A percentile compares a stretch with the other conserved stretches of the same genome.
phyloP scores from a whole-genome alignment of 768 basidiomycete genomes.

The Lactarius quietus region DNA sequence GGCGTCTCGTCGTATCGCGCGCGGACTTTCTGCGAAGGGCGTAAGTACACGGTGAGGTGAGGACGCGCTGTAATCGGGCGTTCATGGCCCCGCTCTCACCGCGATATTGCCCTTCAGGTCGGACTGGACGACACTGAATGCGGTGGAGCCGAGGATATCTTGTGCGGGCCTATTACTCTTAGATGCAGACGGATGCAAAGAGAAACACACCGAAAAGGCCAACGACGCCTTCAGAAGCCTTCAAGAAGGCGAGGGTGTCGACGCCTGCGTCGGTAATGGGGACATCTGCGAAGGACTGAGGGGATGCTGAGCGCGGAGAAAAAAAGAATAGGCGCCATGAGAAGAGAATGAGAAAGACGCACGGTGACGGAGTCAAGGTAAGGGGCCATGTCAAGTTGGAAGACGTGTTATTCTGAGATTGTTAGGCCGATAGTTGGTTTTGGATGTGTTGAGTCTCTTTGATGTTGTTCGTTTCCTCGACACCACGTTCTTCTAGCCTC shows the following conservation, averaged over 20 bases:
- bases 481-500: neutral
- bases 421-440: conserved; percentile 2
- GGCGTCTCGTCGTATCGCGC: conserved; percentile 70
- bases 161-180: neutral
- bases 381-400: conserved; percentile 54
- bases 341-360: conserved; percentile 24
- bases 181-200: neutral
- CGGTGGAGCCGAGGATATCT: conserved; percentile 85
- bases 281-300: conserved; percentile 91
- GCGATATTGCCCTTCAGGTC: conserved; percentile 91
- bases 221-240: conserved; percentile 85
- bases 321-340: neutral
- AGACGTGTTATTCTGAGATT: conserved; percentile 23
- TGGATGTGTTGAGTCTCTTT: neutral
- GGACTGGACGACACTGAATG: conserved; percentile 77
- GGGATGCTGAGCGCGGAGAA: neutral
- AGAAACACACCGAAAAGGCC: conserved; percentile 75
- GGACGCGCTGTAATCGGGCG: conserved; percentile 4
- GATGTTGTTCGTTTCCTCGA: neutral
- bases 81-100: conserved; percentile 43
- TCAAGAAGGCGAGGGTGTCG: conserved; percentile 82
- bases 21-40: conserved; percentile 76
- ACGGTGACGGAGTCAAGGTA: conserved; percentile 72
- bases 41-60: conserved; percentile 5
- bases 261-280: conserved; percentile 81